Conservation (phyloP, 2,329 filamentous ascomycete genomes). For the Graphilbum sp. region DNA sequence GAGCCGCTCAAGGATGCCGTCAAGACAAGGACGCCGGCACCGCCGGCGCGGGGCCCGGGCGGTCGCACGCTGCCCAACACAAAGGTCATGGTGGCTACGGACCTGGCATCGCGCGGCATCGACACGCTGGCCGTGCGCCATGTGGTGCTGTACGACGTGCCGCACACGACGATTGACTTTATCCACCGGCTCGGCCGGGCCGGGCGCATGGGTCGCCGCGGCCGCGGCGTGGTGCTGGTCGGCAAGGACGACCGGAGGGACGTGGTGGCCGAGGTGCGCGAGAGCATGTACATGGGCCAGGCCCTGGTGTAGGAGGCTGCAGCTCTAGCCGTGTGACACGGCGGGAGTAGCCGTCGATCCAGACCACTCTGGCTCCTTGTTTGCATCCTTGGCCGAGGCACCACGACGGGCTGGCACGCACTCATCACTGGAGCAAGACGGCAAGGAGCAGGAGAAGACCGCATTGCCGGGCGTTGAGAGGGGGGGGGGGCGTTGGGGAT, state of each 20-base stretch:
- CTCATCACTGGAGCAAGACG: too few relatives aligned
- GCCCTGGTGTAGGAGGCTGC: slow-evolving; percentile 43
- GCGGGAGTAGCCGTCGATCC: too few relatives aligned
- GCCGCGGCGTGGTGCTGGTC: slow-evolving; percentile 77
- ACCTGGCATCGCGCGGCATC: slow-evolving; percentile 81
- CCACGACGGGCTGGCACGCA: too few relatives aligned
- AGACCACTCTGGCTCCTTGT: too few relatives aligned
- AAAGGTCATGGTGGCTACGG: slow-evolving; percentile 86
- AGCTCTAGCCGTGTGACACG: too few relatives aligned
- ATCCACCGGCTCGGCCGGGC: slow-evolving; percentile 89
- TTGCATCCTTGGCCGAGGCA: too few relatives aligned
- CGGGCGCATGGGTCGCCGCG: slow-evolving; percentile 81
- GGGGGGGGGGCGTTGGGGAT: too few relatives aligned
- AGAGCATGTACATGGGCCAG: slow-evolving; percentile 73
- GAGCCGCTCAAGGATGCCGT: slow-evolving; percentile 18
- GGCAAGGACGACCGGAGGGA: slow-evolving; percentile 81
- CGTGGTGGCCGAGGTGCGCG: slow-evolving; percentile 78
- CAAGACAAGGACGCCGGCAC: neutral
- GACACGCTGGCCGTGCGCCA: slow-evolving; percentile 84
- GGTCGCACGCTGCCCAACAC: slow-evolving; percentile 51
- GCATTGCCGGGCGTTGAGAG: too few relatives aligned
- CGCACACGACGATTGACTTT: slow-evolving; percentile 93
- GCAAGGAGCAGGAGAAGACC: too few relatives aligned
- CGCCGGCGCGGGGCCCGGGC: slow-evolving; percentile 10
- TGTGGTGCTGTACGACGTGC: slow-evolving; percentile 93